These are phyloP conservation scores for Bryopsis sp. DNA, from an alignment of 139 green algal species.

Conservation along the genomic window DNA sequence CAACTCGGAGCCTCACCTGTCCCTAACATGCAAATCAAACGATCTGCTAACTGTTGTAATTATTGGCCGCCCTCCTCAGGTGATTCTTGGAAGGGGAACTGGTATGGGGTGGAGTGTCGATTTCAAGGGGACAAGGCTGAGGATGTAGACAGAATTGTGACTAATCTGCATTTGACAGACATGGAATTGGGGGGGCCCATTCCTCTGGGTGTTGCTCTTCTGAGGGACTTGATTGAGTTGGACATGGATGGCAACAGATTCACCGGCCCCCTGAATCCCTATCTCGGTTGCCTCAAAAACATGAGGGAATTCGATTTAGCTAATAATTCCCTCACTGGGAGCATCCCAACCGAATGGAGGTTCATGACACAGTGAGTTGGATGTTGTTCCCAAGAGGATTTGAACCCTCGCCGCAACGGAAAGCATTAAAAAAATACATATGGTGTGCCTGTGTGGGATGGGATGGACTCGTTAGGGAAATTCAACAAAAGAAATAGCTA, in stretches of 20 bases:
- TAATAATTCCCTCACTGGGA: slow-evolving; percentile 12
- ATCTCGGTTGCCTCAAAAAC: slow-evolving; percentile 3
- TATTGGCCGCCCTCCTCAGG: background rate
- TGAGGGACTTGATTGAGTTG: slow-evolving; percentile 13
- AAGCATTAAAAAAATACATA: too few relatives aligned
- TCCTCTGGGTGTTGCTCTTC: slow-evolving; percentile 2
- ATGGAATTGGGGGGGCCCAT: background rate
- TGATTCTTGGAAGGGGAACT: slow-evolving; percentile 5
- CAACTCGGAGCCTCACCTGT: too few relatives aligned
- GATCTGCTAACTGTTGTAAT: too few relatives aligned
- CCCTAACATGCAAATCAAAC: too few relatives aligned
- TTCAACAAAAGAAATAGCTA: too few relatives aligned
- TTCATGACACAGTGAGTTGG: too few relatives aligned
- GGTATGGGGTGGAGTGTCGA: slow-evolving; percentile 11
- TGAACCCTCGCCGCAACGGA: too few relatives aligned
- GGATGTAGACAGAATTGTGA: background rate
- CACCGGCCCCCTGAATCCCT: slow-evolving; percentile 9
- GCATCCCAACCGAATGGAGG: slow-evolving; percentile 14
- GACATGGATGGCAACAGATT: slow-evolving; percentile 14
- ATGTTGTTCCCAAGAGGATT: too few relatives aligned
- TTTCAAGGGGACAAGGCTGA: background rate
- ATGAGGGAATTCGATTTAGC: slow-evolving; percentile 8
- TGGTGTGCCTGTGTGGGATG: too few relatives aligned
- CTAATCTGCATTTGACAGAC: slow-evolving; percentile 15
- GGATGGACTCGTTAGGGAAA: too few relatives aligned